These are phyloP conservation scores for Comarum palustre DNA, from an alignment of 306 rosid genomes.

Conservation along the genomic window DNA sequence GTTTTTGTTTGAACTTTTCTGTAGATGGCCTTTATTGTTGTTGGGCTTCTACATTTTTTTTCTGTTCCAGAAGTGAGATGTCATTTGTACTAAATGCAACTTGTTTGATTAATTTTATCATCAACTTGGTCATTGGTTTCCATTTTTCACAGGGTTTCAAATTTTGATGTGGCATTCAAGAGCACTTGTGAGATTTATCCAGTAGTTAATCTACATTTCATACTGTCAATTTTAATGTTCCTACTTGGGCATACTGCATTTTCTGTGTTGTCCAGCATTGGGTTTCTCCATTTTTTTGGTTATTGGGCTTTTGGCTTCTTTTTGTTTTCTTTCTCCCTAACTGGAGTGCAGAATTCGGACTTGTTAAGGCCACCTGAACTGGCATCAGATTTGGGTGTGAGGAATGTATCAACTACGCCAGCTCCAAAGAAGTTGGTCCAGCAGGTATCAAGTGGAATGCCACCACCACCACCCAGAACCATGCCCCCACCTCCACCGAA, in stretches of 20 bases:
- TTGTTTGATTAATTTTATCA: constrained; percentile 7
- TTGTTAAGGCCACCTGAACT: constrained; percentile 34
- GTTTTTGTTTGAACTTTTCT: background rate
- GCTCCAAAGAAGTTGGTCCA: constrained; percentile 72
- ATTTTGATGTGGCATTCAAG: constrained; percentile 42
- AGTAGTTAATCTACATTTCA: constrained; percentile 32
- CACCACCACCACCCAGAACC: constrained; percentile 44
- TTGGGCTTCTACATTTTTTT: background rate
- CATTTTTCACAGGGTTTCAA: constrained; percentile 73
- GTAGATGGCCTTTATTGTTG: background rate
- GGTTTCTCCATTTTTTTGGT: constrained; percentile 20
- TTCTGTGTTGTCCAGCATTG: constrained; percentile 9
- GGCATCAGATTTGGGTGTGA: constrained; percentile 41
- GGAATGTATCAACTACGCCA: constrained; percentile 71
- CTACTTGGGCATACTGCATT: constrained; percentile 13
- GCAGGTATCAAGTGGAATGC: constrained; percentile 44
- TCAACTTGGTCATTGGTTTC: constrained; percentile 72
- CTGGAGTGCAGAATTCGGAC: constrained; percentile 58
- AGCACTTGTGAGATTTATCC: constrained; percentile 36
- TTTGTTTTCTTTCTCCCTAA: constrained; percentile 26
- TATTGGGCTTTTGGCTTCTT: constrained; percentile 38
- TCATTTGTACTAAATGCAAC: background rate
- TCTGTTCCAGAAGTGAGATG: background rate
- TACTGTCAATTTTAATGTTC: constrained; percentile 25
- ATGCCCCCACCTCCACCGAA: constrained; percentile 72